phyloP scores from a whole-genome alignment of 2,329 filamentous ascomycete species.

The Tolypocladium ophioglossoides region DNA sequence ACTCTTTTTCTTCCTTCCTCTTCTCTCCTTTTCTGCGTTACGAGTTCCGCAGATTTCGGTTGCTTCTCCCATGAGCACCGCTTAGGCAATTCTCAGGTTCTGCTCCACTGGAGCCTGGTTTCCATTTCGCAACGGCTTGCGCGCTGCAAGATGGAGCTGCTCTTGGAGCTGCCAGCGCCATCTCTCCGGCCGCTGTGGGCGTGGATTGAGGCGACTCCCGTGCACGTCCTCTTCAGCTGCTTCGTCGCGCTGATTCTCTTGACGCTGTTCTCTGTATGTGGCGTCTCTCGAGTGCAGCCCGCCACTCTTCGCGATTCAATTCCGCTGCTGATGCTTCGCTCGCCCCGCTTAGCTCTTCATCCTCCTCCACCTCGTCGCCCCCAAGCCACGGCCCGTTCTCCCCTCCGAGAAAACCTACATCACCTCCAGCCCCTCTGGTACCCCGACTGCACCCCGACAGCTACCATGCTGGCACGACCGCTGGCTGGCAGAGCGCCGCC shows the following conservation, averaged over 20 bases:
- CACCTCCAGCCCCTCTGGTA: slow-evolving; percentile 54
- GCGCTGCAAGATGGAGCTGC: slow-evolving; percentile 8
- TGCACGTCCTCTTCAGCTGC: slow-evolving; percentile 26
- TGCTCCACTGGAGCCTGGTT: neutral
- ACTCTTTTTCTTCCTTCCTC: neutral
- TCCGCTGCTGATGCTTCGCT: slow-evolving; percentile 4
- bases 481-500: slow-evolving; percentile 52
- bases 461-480: slow-evolving; percentile 85
- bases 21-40: slow-evolving; percentile 1
- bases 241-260: slow-evolving; percentile 20
- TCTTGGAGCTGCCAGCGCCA: slow-evolving; percentile 20
- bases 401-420: slow-evolving; percentile 78
- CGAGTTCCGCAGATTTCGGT: neutral
- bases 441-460: slow-evolving; percentile 25
- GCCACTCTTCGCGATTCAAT: neutral
- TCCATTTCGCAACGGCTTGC: neutral
- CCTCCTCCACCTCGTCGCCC: slow-evolving; percentile 65
- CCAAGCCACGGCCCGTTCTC: slow-evolving; percentile 62
- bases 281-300: neutral
- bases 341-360: slow-evolving; percentile 39
- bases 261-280: slow-evolving; percentile 27
- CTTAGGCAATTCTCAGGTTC: neutral
- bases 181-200: slow-evolving; percentile 23
- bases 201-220: slow-evolving; percentile 26
- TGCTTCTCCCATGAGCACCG: neutral